These are phyloP conservation scores for Warburgia ugandensis DNA, from an alignment of 164 flowering plant species.

Conservation along the genomic window DNA sequence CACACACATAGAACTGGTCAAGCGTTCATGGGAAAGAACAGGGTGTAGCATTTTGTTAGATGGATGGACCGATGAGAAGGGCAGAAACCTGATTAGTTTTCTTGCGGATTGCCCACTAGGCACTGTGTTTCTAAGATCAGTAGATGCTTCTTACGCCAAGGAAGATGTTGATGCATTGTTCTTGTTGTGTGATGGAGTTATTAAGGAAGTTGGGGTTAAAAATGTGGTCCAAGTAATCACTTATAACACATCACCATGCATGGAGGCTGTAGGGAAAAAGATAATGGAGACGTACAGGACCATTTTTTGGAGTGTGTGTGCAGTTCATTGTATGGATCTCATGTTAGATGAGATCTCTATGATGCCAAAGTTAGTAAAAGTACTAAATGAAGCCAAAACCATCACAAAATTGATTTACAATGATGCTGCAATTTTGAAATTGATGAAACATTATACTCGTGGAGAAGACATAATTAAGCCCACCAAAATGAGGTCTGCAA, in stretches of 20 bases:
- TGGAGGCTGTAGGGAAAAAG: slow-evolving; percentile 36
- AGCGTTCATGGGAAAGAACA: slow-evolving; percentile 49
- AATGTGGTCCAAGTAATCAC: slow-evolving; percentile 60
- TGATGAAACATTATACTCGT: slow-evolving; percentile 25
- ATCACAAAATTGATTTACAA: slow-evolving; percentile 43
- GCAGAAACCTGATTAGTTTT: slow-evolving; percentile 35
- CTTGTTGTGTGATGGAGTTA: slow-evolving; percentile 28
- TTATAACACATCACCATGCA: slow-evolving; percentile 23
- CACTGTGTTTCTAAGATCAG: slow-evolving; percentile 41
- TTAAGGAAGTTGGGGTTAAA: slow-evolving; percentile 46
- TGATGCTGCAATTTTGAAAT: slow-evolving; percentile 20
- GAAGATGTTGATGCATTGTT: slow-evolving; percentile 28
- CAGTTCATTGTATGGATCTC: slow-evolving; percentile 47
- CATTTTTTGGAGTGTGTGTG: slow-evolving; percentile 51
- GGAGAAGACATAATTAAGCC: slow-evolving; percentile 26
- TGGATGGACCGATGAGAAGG: slow-evolving; percentile 47
- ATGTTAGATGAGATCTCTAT: slow-evolving; percentile 43
- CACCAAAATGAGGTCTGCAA: slow-evolving; percentile 23
- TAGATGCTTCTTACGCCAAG: slow-evolving; percentile 31
- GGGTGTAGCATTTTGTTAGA: slow-evolving; percentile 78
- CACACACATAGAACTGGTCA: slow-evolving; percentile 28
- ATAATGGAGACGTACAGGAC: slow-evolving; percentile 25
- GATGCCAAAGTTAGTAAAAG: slow-evolving; percentile 11
- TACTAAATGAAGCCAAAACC: slow-evolving; percentile 34
- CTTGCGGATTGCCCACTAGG: slow-evolving; percentile 52